Base-by-base conservation (phyloP, 805 yeast species). In the Barnettozyma siamensis region DNA sequence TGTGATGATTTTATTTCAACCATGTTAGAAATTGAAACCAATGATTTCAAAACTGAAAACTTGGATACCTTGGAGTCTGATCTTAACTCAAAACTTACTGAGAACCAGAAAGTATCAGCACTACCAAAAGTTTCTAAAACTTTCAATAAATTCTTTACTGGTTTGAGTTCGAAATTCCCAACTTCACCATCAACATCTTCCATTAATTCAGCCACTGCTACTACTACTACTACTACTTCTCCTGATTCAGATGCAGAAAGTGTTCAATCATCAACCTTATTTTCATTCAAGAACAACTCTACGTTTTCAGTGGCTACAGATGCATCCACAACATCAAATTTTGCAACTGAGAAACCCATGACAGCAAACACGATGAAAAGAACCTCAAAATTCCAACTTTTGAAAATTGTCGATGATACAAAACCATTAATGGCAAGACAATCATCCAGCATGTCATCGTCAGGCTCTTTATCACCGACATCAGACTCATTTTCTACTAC, bases 1-100 rank as follows among this genome's bases (percentile, higher is more conserved):
- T 67, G 62, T 18, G 65, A 65, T 34, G 29, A 44, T 11, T 59
- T 70, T 20, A 53, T 68, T 19, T 44, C 53, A n/a, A 69, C 60
- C 2, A n/a, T 54, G 4, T 41, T 48, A 32, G 33, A 41, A 30
- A 40, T 62, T n/a, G 24, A 49, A 9, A 38, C 48, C 16, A 10
- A 28, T 5, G 31, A 35, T 20, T 54, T 48, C 40, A 40, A 48
- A 2, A 8, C 10, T 13, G 47, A 39, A 6, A 23, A 35, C 6
- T 36, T 54, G 13, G 19, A 15, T 4, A 3, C 7, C 1, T 17
- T 50, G 29, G 52, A 48, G 24, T 6, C 26, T 13, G 29, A 43
- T 5, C 48, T 34, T 15, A 37, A 33, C n/a, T 19, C 19, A 19
- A 32, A 30, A 21, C 29, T 26, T 11, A n/a, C 33, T 17, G 13